Evolutionary conservation across 2,329 filamentous ascomycete genomes (phyloP), one percentile per base, ranked within the genome.

Genomic region (Myriangium duriaei): DNA sequence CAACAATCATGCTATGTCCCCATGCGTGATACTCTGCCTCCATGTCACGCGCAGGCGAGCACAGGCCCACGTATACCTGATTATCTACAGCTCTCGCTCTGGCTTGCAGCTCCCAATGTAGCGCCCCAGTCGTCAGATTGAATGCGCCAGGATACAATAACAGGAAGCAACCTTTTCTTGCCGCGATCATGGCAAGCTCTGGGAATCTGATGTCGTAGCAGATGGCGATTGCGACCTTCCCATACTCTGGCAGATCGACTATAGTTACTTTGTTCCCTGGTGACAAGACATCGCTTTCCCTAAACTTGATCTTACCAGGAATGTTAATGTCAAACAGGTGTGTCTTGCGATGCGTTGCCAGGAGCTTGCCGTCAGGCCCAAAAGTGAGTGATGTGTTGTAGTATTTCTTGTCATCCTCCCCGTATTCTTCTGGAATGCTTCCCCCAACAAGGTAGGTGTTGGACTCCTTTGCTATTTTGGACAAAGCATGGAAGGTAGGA

Each of bases 291-390:
- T 95, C 87, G 37, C 79, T 86, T 63, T 98, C 91, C 46, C 74
- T 74, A 64, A 98, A 98, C 10, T 65, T 79, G 58, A 98, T 94
- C 64, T 87, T 87, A 45, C 86, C 88, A 1, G 91, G 91, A 46
- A 98, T 96, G 58, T 93, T 80, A 51, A 98, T 98, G 62, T 96
- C 91, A 60, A 98, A 98, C 30, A 98, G 71, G 61, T 98, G 91
- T 30, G 91, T 78, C 65, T 98, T 98, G 50, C 91, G 76, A 59
- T 96, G 87, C 2, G 78, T 83, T 4, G 77, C 84, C n/a, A 98
- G 69, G 34, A 95, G 68, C n/a, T 69, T 58, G 3, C 91, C 91
- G 7, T 69, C 63, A 0, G 86, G 87, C 0, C 69, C 74, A 60
- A 98, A 98, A 5, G 81, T 76, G 32, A 98, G 67, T 17, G 76